Conservation (phyloP, 768 basidiomycete genomes). For the Pulveroboletus frians region DNA sequence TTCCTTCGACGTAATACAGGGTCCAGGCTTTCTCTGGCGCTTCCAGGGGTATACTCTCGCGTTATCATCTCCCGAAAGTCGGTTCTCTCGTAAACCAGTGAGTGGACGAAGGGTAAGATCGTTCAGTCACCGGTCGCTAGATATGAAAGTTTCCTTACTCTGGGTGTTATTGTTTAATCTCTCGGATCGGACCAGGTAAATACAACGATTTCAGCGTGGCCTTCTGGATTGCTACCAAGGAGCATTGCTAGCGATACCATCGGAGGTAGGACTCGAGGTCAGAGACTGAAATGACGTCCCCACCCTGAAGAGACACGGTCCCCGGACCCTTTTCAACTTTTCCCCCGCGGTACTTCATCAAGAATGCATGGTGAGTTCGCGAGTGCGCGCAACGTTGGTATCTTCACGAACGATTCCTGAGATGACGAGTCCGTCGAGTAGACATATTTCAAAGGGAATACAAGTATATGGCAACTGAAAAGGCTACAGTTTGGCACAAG, state of each 20-base stretch:
- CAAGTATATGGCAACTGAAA: background rate
- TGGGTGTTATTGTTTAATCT: background rate
- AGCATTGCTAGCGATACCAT: background rate
- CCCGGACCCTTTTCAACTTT: too few relatives aligned
- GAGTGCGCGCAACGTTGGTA: background rate
- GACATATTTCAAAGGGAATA: background rate
- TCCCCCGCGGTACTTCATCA: too few relatives aligned
- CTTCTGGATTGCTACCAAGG: background rate
- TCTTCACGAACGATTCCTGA: background rate
- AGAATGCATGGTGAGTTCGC: background rate
- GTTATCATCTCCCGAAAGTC: conserved; percentile 57
- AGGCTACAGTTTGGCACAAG: conserved; percentile 10
- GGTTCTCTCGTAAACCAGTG: conserved; percentile 65
- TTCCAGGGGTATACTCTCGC: conserved; percentile 42
- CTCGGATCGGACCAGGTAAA: conserved; percentile 1
- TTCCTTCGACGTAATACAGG: conserved; percentile 2
- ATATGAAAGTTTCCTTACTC: background rate
- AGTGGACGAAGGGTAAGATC: conserved; percentile 54
- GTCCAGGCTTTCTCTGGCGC: conserved; percentile 47
- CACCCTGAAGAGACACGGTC: background rate
- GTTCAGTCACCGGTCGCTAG: background rate
- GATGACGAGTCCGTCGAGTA: background rate
- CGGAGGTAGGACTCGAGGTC: background rate
- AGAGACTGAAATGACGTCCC: background rate
- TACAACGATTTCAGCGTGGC: background rate